Evolutionary conservation across 495 filamentous ascomycete species (phyloP), one percentile per base, ranked within the genome.

Genomic region (Cenococcum geophilum): DNA sequence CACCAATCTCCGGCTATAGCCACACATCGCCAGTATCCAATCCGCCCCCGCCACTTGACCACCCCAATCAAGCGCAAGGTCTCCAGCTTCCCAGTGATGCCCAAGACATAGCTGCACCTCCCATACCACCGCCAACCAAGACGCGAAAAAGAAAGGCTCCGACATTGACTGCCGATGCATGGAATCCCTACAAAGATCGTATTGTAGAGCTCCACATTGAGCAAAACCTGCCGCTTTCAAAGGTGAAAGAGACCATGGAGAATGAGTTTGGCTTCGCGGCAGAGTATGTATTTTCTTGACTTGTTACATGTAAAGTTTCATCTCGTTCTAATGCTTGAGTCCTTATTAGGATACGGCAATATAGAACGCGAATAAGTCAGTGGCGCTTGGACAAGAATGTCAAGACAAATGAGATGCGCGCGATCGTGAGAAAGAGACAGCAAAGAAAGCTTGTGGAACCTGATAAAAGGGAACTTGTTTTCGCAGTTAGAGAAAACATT

Each of bases 351-450:
- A 6, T 63, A 53, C 60, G 64, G 36, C 64, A 67, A 55, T 73
- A 70, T 49, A 68, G 71, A 61, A 66, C 48, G 34, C 64, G 60
- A 9, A 68, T 73, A 27, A 66, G 57, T 52, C 57, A 62, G 45
- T 73, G 67, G 71, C 58, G 63, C 5, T 34, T 61, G n/a, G 69
- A 71, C 53, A 73, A 70, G 56, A 73, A 73, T 16, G 59, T 66
- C 40, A 71, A 73, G 53, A 50, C 63, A 48, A 5, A 55, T 4
- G 71, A 73, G 60, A 73, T 73, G 69, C 58, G 58, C 61, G 69
- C 67, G n/a, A 65, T 73, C 35, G 65, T 70, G 14, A 59, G 70
- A 42, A 71, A 71, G 58, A 55, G 55, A 52, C 60, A 70, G 40
- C 55, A 42, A 61, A 63, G 64, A 34, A 63, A 58, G 54, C 56